Base-by-base conservation (phyloP, 2,329 filamentous ascomycete genomes). In the Microdochium bolleyi region DNA sequence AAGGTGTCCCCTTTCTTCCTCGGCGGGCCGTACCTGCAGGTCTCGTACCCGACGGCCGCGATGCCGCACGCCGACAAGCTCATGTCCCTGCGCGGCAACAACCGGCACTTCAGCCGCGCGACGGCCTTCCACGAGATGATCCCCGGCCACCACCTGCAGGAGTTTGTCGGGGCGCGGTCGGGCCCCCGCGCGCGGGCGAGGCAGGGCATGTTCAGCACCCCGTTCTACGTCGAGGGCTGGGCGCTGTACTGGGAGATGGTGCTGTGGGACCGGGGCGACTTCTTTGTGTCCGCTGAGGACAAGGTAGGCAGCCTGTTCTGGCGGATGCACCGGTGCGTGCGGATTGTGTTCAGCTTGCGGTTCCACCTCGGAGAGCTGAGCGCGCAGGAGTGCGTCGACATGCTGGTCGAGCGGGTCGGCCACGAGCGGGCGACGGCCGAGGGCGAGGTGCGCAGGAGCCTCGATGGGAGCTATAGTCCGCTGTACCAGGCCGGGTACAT, bases 121-220 rank as follows among this genome's bases (percentile, higher is more conserved):
- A 83, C 79, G 0, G 80, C 80, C 2, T 83, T 84, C 58, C 80
- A 84, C 61, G 80, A 84, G 62, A 75, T 83, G 63, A 77, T 84
- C 14, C 80, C 80, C 0, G 80, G 80, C 1, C 79, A 83, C 55
- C 72, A 79, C 51, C 67, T 82, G 25, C 80, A 83, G 60, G 63
- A 75, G 16, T 74, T 76, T 62, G 70, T 77, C 59, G 73, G 71
- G 16, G 63, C 67, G 14, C 71, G 80, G 7, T 62, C 73, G 54
- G 71, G 70, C 19, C 70, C 73, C 2, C 78, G 21, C n/a, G 41
- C 41, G n/a, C n/a, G 41, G 16, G 5, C 83, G 61, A 73, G 80
- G 4, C 62, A 63, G 10, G 34, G 50, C 21, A 58, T 82, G 7
- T 83, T 83, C 62, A 63, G 68, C 27, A 83, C 80, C 1, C 77